Evolutionary conservation across 306 rosid species (phyloP).

Genomic region (Hippophae tibetana): DNA sequence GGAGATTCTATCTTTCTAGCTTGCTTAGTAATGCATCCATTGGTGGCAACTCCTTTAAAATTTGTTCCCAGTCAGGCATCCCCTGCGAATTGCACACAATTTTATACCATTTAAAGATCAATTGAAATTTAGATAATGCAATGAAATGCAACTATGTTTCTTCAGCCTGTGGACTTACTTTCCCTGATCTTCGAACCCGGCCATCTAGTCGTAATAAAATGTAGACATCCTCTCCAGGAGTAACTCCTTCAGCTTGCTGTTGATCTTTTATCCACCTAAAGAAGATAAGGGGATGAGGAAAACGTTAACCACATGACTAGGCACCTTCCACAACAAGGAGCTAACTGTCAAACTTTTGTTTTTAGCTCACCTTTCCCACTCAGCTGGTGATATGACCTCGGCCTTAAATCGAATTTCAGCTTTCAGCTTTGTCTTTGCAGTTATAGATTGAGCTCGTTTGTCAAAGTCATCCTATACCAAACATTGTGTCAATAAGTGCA

Average conservation of each 20-base stretch:
- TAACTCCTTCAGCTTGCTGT: conserved; percentile 83
- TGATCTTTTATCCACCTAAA: conserved; percentile 91
- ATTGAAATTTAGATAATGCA: not conserved
- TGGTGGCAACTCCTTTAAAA: conserved; percentile 73
- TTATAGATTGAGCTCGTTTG: conserved; percentile 77
- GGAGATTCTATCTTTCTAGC: conserved; percentile 53
- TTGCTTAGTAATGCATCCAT: conserved; percentile 85
- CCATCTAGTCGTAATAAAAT: conserved; percentile 87
- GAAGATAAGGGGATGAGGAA: conserved; percentile 10
- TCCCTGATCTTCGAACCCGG: conserved; percentile 94
- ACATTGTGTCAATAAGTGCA: conserved; percentile 19
- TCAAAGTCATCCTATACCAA: conserved; percentile 78
- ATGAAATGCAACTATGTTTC: no score
- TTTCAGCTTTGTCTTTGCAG: conserved; percentile 73
- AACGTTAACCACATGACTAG: no score
- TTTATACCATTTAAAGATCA: not conserved
- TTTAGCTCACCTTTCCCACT: conserved; percentile 77
- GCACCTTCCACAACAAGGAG: not conserved
- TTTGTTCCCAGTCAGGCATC: conserved; percentile 92
- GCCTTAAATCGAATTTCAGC: conserved; percentile 93
- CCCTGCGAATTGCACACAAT: conserved; percentile 47
- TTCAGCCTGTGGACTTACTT: conserved; percentile 39
- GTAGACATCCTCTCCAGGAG: conserved; percentile 83
- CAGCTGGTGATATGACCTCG: conserved; percentile 69
- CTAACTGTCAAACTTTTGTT: not conserved